Base-by-base conservation (phyloP, 2,329 filamentous ascomycete genomes). In the Fusarium sp. region DNA sequence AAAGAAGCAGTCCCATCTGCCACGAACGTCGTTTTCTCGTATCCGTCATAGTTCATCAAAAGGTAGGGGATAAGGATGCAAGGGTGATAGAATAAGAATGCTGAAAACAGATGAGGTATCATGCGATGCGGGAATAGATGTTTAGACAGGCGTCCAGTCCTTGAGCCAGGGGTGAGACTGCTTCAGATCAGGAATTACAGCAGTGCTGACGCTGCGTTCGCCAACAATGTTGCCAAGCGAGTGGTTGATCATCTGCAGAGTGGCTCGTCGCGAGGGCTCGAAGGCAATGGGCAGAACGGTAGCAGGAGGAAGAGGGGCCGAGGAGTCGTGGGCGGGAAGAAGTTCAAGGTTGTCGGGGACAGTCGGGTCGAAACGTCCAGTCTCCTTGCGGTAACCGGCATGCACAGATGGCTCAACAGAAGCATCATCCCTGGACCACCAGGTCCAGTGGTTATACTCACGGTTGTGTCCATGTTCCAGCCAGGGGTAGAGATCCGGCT, bases 401-500 rank as follows among this genome's bases (percentile, higher is more conserved):
- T 75, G 69, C 18, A 43, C 20, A 14, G 62, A 68, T 22, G 76
- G 71, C 39, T 69, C 33, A 45, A 62, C 71, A 13, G 39, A 37
- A 18, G 48, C 29, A 60, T 78, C 74, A 13, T 76, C 71, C 59
- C 73, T 79, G 14, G 74, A 70, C 77, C 77, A 79, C 77, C 77
- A 79, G 4, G 72, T 78, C 77, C 77, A 79, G 50, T 76, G 69
- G 13, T 69, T 69, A 29, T 79, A 79, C 20, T 78, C 67, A 9
- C 77, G 77, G 29, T 20, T 39, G n/a, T 79, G 77, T 3, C 77
- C 77, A 22, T 69, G 68, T 52, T 79, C 77, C 27, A 79, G 71
- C 77, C 77, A 79, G n/a, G 77, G 77, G 37, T 79, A 79, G 1
- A 79, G 69, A 29, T 79, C 77, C 41, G 77, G 77, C 27, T 79